Conservation (phyloP, 202 grass and related monocot species). For the Cymbopogon flexuosus region DNA sequence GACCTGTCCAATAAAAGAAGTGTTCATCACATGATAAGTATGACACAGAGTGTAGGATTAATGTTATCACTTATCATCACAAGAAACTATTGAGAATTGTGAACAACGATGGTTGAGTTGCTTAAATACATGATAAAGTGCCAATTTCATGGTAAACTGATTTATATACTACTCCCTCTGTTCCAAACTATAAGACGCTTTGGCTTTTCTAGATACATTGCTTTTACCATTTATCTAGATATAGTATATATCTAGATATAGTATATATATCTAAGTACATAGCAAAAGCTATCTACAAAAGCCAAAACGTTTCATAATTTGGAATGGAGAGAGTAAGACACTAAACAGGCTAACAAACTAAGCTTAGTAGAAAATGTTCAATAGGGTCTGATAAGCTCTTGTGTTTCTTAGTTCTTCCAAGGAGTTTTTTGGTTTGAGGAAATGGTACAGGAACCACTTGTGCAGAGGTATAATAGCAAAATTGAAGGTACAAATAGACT, state of each 20-base stretch:
- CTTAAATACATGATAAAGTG: not conserved
- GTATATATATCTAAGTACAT: too few relatives aligned
- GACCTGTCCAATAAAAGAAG: constrained; percentile 33
- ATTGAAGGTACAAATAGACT: not conserved
- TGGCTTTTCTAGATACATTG: too few relatives aligned
- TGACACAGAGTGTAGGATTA: not conserved
- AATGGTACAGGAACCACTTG: not conserved
- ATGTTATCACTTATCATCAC: not conserved
- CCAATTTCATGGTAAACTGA: not conserved
- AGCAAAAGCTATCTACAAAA: too few relatives aligned
- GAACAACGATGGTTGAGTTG: constrained; percentile 1
- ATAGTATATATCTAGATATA: too few relatives aligned
- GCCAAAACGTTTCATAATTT: too few relatives aligned
- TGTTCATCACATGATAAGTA: constrained; percentile 8
- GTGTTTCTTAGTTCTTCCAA: not conserved
- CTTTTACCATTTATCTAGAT: too few relatives aligned
- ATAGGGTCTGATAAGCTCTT: not conserved
- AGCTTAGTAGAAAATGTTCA: not conserved
- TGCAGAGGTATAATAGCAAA: not conserved
- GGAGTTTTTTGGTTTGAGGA: not conserved
- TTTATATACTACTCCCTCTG: not conserved
- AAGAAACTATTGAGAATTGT: constrained; percentile 3
- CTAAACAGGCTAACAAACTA: not conserved
- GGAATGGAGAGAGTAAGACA: not conserved
- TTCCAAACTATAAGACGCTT: too few relatives aligned